A percentile compares a stretch with the other conserved stretches of the same genome.
Evolutionary conservation across 495 filamentous ascomycete genomes (phyloP).

Genomic region (Tuber melanosporum): DNA sequence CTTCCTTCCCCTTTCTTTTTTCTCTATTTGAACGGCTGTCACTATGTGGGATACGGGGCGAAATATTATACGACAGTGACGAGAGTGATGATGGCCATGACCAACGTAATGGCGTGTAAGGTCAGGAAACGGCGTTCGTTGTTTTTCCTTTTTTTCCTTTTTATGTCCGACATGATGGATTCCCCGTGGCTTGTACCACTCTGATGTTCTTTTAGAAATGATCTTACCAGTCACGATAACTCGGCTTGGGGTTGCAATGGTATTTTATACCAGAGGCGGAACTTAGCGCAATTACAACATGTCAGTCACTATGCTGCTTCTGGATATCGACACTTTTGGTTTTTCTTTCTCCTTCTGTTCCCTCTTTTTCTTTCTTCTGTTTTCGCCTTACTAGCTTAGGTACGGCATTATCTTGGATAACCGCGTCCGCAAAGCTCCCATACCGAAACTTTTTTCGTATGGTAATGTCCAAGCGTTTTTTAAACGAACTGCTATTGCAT

Average conservation of each 20-base stretch:
- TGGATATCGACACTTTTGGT: no score
- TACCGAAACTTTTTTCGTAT: no score
- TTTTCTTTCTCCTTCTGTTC: no score
- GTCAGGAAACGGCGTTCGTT: neutral
- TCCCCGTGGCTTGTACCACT: neutral
- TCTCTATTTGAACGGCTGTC: neutral
- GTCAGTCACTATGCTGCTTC: neutral
- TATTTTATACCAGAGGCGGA: neutral
- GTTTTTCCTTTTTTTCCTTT: neutral
- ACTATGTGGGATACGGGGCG: neutral
- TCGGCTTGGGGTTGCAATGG: neutral
- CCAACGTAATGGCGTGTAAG: neutral
- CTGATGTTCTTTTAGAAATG: neutral
- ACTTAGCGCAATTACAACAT: neutral
- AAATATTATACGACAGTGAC: neutral
- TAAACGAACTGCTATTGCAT: no score
- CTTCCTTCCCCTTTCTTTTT: neutral
- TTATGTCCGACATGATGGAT: neutral
- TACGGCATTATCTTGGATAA: no score
- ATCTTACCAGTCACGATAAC: neutral
- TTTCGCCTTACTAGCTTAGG: no score
- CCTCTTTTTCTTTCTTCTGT: no score
- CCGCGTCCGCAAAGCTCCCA: no score
- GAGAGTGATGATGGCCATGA: neutral
- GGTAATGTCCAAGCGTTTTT: no score